Conservation (phyloP, 2,329 filamentous ascomycete genomes). For the Aspergillus vadensis region DNA sequence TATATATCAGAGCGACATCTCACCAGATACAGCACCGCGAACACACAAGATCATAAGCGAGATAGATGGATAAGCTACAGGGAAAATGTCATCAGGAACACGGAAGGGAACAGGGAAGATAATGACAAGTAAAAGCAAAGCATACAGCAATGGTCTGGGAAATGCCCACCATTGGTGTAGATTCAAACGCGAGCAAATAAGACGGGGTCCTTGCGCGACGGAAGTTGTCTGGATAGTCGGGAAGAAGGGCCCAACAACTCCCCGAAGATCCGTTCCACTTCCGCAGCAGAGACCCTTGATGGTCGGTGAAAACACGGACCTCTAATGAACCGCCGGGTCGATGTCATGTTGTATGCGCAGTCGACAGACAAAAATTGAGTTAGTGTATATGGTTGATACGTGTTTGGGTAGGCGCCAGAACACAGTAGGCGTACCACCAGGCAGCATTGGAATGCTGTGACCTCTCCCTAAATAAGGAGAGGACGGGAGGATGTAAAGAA, state of each 20-base stretch:
- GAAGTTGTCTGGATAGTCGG: background rate
- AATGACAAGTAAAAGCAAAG: slow-evolving; percentile 7
- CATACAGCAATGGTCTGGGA: slow-evolving; percentile 2
- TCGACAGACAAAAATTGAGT: slow-evolving; percentile 1
- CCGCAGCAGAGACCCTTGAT: background rate
- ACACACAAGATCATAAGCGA: slow-evolving; percentile 15
- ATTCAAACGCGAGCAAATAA: slow-evolving; percentile 4
- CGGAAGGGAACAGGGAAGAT: slow-evolving; percentile 3
- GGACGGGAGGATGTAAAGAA: background rate
- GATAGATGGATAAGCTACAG: slow-evolving; percentile 7
- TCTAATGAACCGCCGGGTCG: background rate
- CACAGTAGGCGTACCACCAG: background rate
- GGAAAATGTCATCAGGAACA: slow-evolving; percentile 8
- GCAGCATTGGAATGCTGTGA: background rate
- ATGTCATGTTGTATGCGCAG: slow-evolving; percentile 3
- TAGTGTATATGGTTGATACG: background rate
- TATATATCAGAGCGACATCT: slow-evolving; percentile 30
- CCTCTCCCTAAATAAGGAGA: background rate
- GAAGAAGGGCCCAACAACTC: background rate
- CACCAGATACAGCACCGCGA: slow-evolving; percentile 22
- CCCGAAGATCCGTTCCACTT: background rate
- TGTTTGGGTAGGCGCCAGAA: background rate
- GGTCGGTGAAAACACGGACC: background rate
- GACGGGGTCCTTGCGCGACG: background rate
- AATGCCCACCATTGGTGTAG: slow-evolving; percentile 4